Conservation (phyloP, 495 filamentous ascomycete species). For the Friedmanniomyces endolithicus region DNA sequence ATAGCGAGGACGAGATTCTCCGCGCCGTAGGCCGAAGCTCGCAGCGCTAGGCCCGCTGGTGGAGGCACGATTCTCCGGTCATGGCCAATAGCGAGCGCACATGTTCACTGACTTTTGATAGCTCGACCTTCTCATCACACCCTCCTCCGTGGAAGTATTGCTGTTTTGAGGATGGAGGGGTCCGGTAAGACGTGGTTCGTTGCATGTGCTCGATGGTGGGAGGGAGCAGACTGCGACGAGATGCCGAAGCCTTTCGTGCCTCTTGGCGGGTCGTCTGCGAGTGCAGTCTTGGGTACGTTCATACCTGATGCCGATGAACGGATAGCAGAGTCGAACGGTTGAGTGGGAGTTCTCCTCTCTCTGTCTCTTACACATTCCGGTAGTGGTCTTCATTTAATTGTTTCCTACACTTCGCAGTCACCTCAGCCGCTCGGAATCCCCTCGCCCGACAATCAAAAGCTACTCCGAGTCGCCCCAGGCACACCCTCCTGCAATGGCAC, state of each 20-base stretch:
- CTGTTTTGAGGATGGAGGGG: neutral
- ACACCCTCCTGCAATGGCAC: constrained; percentile 29
- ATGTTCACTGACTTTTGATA: neutral
- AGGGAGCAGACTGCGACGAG: neutral
- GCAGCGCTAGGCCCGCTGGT: neutral
- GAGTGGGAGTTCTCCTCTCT: neutral
- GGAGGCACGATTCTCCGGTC: neutral
- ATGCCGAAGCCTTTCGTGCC: neutral
- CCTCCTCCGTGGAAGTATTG: neutral
- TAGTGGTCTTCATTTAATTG: too few relatives aligned
- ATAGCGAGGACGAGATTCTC: constrained; percentile 1
- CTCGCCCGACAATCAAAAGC: too few relatives aligned
- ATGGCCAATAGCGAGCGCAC: neutral
- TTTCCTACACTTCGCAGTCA: too few relatives aligned
- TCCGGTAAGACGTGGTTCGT: neutral
- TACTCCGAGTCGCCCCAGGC: too few relatives aligned
- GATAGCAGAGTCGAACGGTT: neutral
- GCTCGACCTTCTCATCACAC: neutral
- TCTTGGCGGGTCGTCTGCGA: neutral
- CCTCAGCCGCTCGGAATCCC: neutral
- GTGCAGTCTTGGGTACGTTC: too few relatives aligned
- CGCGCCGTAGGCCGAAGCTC: neutral
- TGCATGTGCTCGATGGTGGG: neutral
- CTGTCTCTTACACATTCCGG: too few relatives aligned
- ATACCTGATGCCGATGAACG: too few relatives aligned